Conservation (phyloP, 2,329 filamentous ascomycete genomes). For the Penicillium frequentans region DNA sequence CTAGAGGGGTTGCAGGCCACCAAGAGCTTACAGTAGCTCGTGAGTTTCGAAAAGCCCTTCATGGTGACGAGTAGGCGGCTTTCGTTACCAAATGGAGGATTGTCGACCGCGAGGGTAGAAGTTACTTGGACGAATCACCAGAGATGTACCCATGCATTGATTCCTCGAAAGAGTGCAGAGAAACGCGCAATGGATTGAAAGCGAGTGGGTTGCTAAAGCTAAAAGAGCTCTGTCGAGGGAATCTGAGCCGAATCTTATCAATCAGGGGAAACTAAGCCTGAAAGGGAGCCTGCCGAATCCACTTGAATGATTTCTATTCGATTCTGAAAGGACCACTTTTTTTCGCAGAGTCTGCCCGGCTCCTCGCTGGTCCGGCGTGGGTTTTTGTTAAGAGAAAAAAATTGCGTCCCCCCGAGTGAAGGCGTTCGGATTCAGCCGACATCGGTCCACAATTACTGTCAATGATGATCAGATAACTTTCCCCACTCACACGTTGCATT, state of each 20-base stretch:
- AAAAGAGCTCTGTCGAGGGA: neutral
- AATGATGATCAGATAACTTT: conserved; percentile 2
- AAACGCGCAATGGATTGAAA: neutral
- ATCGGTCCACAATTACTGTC: conserved; percentile 7
- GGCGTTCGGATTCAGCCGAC: conserved; percentile 6
- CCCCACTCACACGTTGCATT: neutral
- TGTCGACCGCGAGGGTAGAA: neutral
- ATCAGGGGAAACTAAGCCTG: conserved; percentile 1
- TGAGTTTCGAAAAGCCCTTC: conserved; percentile 32
- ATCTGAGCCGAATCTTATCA: conserved; percentile 4
- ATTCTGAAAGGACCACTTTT: neutral
- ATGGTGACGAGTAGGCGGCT: conserved; percentile 13
- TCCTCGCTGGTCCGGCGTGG: neutral
- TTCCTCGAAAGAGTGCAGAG: neutral
- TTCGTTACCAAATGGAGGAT: neutral
- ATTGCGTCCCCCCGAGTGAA: neutral
- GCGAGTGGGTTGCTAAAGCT: conserved; percentile 8
- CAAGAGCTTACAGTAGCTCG: conserved; percentile 37
- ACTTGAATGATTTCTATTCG: neutral
- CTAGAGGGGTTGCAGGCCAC: conserved; percentile 39
- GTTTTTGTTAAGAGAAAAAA: neutral
- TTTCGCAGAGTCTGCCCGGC: neutral
- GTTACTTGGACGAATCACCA: neutral
- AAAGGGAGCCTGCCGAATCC: neutral
- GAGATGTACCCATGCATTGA: neutral